These are phyloP conservation scores for Coemansia sp. DNA, from an alignment of 192 early-diverging fungal species.

Conservation along the genomic window DNA sequence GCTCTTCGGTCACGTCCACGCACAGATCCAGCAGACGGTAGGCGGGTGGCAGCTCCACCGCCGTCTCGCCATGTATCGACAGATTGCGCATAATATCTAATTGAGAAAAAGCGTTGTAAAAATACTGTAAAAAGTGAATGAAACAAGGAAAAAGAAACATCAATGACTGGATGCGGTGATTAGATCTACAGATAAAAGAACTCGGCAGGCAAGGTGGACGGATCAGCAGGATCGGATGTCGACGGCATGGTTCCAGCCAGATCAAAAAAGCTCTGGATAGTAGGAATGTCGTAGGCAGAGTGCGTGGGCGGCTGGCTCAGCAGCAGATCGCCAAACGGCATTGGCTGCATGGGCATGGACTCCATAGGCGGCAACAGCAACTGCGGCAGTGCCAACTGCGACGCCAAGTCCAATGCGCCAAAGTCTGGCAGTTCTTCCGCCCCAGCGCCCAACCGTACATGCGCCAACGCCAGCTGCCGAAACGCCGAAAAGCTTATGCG, in stretches of 20 bases:
- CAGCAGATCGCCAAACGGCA: slow-evolving; percentile 8
- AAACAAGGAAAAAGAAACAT: not conserved
- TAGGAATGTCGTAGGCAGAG: slow-evolving; percentile 9
- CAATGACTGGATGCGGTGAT: not conserved
- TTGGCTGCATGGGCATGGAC: slow-evolving; percentile 5
- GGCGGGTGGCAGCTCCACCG: slow-evolving; percentile 12
- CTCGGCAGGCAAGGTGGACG: not conserved
- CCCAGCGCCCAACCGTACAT: slow-evolving; percentile 7
- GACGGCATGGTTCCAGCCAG: not conserved
- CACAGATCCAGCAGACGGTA: slow-evolving; percentile 7
- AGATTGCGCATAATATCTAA: slow-evolving; percentile 24
- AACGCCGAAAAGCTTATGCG: slow-evolving; percentile 27
- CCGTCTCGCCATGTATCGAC: slow-evolving; percentile 17
- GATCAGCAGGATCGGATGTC: not conserved
- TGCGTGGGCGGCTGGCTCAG: slow-evolving; percentile 1
- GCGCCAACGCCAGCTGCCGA: slow-evolving; percentile 16
- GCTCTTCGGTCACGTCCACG: slow-evolving; percentile 2
- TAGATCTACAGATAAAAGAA: not conserved
- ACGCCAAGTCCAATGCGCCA: not conserved
- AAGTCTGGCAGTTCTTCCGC: not conserved
- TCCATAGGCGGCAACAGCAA: slow-evolving; percentile 4
- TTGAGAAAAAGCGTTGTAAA: not conserved
- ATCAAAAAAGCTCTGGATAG: slow-evolving; percentile 21
- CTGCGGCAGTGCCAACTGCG: not conserved
- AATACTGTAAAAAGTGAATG: no score